Evolutionary conservation across 345 rosid genomes (phyloP).

Genomic region (Physaria fendleri): DNA sequence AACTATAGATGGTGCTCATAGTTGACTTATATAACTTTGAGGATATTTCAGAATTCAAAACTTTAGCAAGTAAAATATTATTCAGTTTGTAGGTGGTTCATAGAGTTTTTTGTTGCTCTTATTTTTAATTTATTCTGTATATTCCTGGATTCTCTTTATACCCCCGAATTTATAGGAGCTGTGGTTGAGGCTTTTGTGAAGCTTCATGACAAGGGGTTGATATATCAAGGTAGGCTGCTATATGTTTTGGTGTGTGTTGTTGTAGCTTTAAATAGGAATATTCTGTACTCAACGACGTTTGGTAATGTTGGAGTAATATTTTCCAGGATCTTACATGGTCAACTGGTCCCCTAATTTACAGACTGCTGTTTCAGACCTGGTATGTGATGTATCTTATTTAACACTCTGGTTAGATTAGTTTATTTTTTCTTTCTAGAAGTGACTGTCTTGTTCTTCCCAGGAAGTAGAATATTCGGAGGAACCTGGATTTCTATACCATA

Average conservation of each 20-base stretch:
- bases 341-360: slow-evolving; percentile 98
- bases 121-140: not conserved
- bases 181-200: slow-evolving; percentile 85
- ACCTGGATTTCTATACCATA: slow-evolving; percentile 72
- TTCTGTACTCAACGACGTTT: not conserved
- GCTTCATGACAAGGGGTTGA: slow-evolving; percentile 92
- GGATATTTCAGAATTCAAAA: slow-evolving; percentile 2
- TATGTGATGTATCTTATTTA: slow-evolving; percentile 41
- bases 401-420: not conserved
- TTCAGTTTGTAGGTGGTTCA: not conserved
- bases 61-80: not conserved
- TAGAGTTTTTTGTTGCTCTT: not conserved
- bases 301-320: slow-evolving; percentile 15
- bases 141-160: slow-evolving; percentile 7
- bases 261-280: not conserved
- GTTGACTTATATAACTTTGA: not conserved
- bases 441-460: slow-evolving; percentile 33
- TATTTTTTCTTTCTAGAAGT: slow-evolving; percentile 10
- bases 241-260: not conserved
- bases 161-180: slow-evolving; percentile 53
- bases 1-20: not conserved
- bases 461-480: slow-evolving; percentile 99
- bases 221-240: slow-evolving; percentile 66
- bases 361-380: slow-evolving; percentile 99
- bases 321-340: slow-evolving; percentile 90